Base-by-base conservation (phyloP, 148 eudicot species). In the Camellia lanceoleosa region DNA sequence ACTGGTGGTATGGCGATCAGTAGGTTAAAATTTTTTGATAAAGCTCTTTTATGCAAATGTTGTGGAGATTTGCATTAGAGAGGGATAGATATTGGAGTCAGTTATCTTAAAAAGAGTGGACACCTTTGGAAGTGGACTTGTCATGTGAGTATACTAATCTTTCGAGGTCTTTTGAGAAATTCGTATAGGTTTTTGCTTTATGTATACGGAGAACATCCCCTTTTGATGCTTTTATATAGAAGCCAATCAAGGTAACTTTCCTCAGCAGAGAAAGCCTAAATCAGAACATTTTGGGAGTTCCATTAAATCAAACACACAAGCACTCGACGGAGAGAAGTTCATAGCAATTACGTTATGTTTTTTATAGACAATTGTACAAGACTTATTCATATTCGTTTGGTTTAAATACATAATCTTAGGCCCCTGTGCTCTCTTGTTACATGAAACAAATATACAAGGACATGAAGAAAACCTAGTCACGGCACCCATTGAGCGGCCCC, bases 401-500 rank as follows among this genome's bases (percentile, higher is more conserved):
- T 1, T 38, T 9, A 68, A 60, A 30, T 9, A 44, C 42, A 49
- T 70, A 67, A 16, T 23, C n/a, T 70, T 23, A 43, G 41, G 19
- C 14, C 9, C 51, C 15, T 20, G 13, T 12, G 2, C 20, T 61
- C 54, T 42, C 42, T 78, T 56, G 38, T 20, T 30, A 9, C 13
- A 19, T 20, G 7, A 52, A 74, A 0, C 12, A 74, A 55, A 55
- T 79, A 67, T 63, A 75, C 58, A 83, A 44, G 66, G 46, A 56
- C 54, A 78, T 16, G 77, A 56, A 55, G 68, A 30, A 18, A 69
- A 94, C 99, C 99, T 91, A 69, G 99, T 92, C 63, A 96, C 99
- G 80, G 99, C 95, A 81, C 99, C 99, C 99, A 96, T 96, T 16
- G 99, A 96, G 68, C 99, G 98, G 69, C 99, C 99, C 99, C 99